Base-by-base conservation (phyloP, 1,284 basidiomycete genomes). In the Entoloma clypeatum region DNA sequence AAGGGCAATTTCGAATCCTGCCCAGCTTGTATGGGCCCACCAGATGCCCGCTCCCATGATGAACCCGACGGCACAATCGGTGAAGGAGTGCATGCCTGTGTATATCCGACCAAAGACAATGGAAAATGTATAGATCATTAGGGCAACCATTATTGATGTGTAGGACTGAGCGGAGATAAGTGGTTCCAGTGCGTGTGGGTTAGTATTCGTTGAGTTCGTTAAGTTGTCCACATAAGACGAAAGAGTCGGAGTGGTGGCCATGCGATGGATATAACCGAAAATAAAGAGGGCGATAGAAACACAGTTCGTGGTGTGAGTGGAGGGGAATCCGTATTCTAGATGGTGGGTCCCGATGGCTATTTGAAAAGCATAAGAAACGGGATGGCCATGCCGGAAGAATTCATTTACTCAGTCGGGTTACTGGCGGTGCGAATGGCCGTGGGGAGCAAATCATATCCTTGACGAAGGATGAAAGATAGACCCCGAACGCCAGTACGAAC, bases 391-490 rank as follows among this genome's bases (percentile, higher is more conserved):
- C 36, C 16, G 2, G 39, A 29, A 33, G 18, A 14, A 6, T 7
- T 10, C 24, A 72, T 82, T 47, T 56, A 89, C 86, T 85, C 3
- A 98, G 71, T 26, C 95, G 78, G 5, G 83, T 84, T 5, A 97
- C 87, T 0, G 94, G 94, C 1, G 95, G 95, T 5, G 86, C 78
- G 58, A 84, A 93, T 0, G 95, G 95, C 22, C 95, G 71, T 8
- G 95, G 94, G 0, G 92, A 81, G 62, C 95, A 98, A 29, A 91
- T 75, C 5, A 93, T 71, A 56, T 99, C 95, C 64, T 95, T 97
- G 45, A 86, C 62, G 47, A 92, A 85, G 2, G 88, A 95, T 0
- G 87, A 81, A 7, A 78, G 60, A 64, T 92, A 97, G 22, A 92
- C 90, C 5, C 92, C 92, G 4, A 86, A 68, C 0, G 85, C 86